Conservation (phyloP, 768 basidiomycete species). For the Strobilomyces echinocephalus region DNA sequence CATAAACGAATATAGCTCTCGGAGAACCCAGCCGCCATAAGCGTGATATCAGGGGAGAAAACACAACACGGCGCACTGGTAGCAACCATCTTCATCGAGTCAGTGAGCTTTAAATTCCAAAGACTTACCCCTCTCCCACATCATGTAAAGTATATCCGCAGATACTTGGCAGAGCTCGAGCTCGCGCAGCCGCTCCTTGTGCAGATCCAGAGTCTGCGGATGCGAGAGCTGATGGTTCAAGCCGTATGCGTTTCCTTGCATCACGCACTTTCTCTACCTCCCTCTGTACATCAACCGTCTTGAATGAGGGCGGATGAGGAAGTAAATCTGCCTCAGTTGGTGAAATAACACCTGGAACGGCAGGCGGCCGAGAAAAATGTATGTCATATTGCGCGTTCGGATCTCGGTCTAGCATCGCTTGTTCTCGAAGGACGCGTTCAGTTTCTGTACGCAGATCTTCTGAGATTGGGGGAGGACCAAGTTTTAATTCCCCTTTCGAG, state of each 20-base stretch:
- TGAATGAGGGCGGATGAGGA: constrained; percentile 80
- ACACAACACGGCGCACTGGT: constrained; percentile 75
- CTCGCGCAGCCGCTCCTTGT: constrained; percentile 49
- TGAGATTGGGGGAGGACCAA: constrained; percentile 75
- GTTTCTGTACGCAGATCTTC: constrained; percentile 81
- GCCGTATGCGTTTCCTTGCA: constrained; percentile 83
- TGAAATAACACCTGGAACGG: constrained; percentile 51
- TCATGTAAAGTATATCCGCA: constrained; percentile 96
- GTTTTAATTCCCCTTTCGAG: constrained; percentile 72
- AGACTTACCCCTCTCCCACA: constrained; percentile 82
- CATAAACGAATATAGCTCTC: constrained; percentile 95
- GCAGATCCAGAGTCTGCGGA: constrained; percentile 54
- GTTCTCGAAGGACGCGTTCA: constrained; percentile 73
- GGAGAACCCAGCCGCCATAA: constrained; percentile 92
- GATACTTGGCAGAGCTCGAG: constrained; percentile 81
- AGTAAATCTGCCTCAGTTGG: constrained; percentile 70
- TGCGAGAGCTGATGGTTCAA: constrained; percentile 68
- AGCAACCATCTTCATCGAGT: constrained; percentile 10
- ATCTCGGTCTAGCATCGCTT: constrained; percentile 71
- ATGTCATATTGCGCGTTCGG: constrained; percentile 62
- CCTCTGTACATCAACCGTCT: constrained; percentile 80
- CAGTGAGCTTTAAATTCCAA: neutral
- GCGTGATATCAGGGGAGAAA: constrained; percentile 85
- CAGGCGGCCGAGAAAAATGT: constrained; percentile 45
- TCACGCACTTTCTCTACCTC: constrained; percentile 90